Evolutionary conservation across 805 yeast species (phyloP), one percentile per base, ranked within the genome.

Genomic region (Vanderwaltozyma yarrowii): DNA sequence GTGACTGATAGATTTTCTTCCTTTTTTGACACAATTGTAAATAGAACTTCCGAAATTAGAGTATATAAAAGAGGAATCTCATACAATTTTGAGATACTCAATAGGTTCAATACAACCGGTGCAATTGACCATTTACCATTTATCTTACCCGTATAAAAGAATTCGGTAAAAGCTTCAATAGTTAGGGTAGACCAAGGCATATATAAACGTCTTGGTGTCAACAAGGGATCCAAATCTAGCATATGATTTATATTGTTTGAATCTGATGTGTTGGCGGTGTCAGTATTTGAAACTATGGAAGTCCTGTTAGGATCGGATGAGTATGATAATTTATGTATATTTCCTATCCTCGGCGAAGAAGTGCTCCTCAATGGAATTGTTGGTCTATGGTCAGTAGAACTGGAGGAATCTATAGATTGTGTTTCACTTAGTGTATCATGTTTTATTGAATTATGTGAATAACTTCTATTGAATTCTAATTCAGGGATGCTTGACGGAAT

Each of bases 121-220:
- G 73, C 65, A 27, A 82, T 60, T 16, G 69, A 58, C 89, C 89
- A 81, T 44, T 73, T 77, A 36, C 77, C 73, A 19, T 84, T 85
- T 12, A 81, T 73, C 53, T 80, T 87, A 1, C 92, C 92, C 5
- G 88, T 82, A 50, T 78, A 80, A 40, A 83, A 65, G 54, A 75
- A 83, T 52, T 82, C 92, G 18, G 79, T 64, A 47, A 81, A 71
- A 1, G 86, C 86, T 38, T 68, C 69, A 12, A 80, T 73, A 0
- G 85, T 71, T 2, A 62, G 51, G 0, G 79, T 74, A 1, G 77
- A 56, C 60, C 78, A 80, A 5, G 94, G 92, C 45, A 83, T 54
- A 46, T 78, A 81, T 19, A 83, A 52, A 12, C 76, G 69, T 44
- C 94, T 66, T 8, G 94, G 92, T 30, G 78, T 67, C 40, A 75